These are phyloP conservation scores for Lentinula novae-zelandiae DNA, from an alignment of 1,284 basidiomycete genomes.

Conservation along the genomic window DNA sequence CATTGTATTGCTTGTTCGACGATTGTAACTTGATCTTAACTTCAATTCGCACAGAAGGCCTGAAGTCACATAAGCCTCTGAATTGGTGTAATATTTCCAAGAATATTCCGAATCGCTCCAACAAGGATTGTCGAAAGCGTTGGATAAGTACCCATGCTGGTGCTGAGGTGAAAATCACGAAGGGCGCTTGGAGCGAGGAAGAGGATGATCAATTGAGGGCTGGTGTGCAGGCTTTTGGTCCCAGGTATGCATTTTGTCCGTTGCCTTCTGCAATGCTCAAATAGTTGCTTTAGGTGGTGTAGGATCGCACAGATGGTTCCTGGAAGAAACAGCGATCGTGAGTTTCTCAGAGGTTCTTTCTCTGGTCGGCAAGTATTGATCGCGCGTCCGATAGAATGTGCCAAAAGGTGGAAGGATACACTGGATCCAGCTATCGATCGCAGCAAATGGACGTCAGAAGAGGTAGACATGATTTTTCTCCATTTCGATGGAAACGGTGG, in stretches of 20 bases:
- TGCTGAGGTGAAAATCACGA: constrained; percentile 27
- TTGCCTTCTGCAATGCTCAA: constrained; percentile 1
- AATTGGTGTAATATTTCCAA: constrained; percentile 58
- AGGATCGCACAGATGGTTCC: constrained; percentile 51
- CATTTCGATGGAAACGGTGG: not conserved
- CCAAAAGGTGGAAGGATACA: constrained; percentile 56
- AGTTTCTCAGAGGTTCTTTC: constrained; percentile 19
- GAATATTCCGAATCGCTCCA: constrained; percentile 52
- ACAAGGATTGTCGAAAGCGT: constrained; percentile 57
- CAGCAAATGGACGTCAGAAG: constrained; percentile 47
- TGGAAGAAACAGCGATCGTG: constrained; percentile 53
- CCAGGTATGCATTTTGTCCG: constrained; percentile 28
- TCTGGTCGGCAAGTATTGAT: constrained; percentile 10
- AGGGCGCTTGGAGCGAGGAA: constrained; percentile 53
- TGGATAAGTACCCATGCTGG: constrained; percentile 50
- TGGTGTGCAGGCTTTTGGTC: constrained; percentile 48
- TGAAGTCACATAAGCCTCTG: constrained; percentile 47
- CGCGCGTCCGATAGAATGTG: constrained; percentile 37
- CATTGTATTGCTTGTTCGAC: not conserved
- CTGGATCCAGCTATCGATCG: constrained; percentile 53
- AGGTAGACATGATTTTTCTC: constrained; percentile 28
- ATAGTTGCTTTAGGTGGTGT: constrained; percentile 38
- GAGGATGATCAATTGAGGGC: constrained; percentile 50
- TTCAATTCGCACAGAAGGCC: constrained; percentile 37
- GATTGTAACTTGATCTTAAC: not conserved